phyloP scores from a whole-genome alignment of 139 green algal genomes.

The Chlamydomonas sp. region DNA sequence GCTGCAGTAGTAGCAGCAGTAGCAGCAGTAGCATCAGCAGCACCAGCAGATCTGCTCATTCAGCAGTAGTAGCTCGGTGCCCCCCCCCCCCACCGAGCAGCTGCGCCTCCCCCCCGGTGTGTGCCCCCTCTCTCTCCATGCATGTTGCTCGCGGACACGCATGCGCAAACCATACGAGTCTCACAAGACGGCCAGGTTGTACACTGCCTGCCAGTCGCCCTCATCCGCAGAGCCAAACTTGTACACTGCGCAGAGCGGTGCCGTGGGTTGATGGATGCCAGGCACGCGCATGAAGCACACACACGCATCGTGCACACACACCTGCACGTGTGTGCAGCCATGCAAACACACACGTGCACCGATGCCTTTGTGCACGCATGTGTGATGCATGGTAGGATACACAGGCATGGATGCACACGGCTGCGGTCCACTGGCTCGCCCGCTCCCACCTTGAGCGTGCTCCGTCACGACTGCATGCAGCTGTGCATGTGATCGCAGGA shows the following conservation, averaged over 20 bases:
- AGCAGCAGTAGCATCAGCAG: too few species aligned
- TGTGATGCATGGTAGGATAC: background rate
- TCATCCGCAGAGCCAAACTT: conserved; percentile 8
- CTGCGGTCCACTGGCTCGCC: background rate
- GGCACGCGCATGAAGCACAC: too few species aligned
- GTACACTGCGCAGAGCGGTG: background rate
- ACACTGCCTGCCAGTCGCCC: conserved; percentile 1
- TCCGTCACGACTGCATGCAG: conserved; percentile 4
- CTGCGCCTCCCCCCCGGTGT: too few species aligned
- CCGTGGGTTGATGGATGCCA: background rate
- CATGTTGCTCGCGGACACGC: too few species aligned
- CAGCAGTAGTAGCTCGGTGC: too few species aligned
- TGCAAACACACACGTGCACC: background rate
- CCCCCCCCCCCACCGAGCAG: too few species aligned
- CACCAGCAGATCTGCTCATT: too few species aligned
- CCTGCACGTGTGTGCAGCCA: background rate
- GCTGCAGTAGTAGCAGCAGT: too few species aligned
- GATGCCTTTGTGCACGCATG: background rate
- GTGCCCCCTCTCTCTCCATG: too few species aligned
- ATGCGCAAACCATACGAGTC: too few species aligned
- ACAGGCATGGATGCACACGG: background rate
- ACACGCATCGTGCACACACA: too few species aligned
- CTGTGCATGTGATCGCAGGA: background rate
- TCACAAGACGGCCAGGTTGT: background rate
- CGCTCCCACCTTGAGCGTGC: background rate